Percentiles rank a stretch among this genome's conserved stretches.
Conservation (phyloP, 192 early-diverging fungal species). For the Coemansia sp. region DNA sequence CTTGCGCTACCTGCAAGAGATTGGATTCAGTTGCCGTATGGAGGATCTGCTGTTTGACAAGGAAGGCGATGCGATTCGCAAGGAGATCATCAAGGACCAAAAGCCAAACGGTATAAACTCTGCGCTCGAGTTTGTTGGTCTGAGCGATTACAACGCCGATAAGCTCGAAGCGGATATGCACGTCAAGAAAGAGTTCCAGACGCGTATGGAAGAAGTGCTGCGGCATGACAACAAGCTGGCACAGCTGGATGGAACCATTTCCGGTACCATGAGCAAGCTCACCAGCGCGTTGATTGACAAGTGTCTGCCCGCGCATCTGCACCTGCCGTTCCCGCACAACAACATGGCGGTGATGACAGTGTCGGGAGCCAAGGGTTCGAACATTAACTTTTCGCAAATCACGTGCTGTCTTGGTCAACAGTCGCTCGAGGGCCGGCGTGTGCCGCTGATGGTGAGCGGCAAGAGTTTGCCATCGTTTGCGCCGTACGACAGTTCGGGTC, state of each 20-base stretch:
- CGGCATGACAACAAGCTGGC: slow-evolving; percentile 82
- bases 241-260: slow-evolving; percentile 86
- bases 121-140: slow-evolving; percentile 71
- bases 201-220: slow-evolving; percentile 81
- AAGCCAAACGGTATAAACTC: slow-evolving; percentile 67
- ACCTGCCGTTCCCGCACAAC: slow-evolving; percentile 84
- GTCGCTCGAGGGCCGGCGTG: slow-evolving; percentile 95
- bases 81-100: slow-evolving; percentile 66
- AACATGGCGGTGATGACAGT: slow-evolving; percentile 99
- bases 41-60: slow-evolving; percentile 90
- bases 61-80: slow-evolving; percentile 76
- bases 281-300: slow-evolving; percentile 56
- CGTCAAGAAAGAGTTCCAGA: slow-evolving; percentile 61
- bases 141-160: slow-evolving; percentile 54
- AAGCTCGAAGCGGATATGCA: slow-evolving; percentile 31
- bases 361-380: slow-evolving; percentile 96
- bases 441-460: slow-evolving; percentile 96
- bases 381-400: slow-evolving; percentile 95
- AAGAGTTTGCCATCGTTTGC: slow-evolving; percentile 94
- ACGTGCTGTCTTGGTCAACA: slow-evolving; percentile 97
- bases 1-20: slow-evolving; percentile 81
- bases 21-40: slow-evolving; percentile 96
- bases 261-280: slow-evolving; percentile 75
- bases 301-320: slow-evolving; percentile 44
- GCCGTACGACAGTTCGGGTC: slow-evolving; percentile 84